phyloP scores from a whole-genome alignment of 257 asterid genomes.

The Lycium barbarum region DNA sequence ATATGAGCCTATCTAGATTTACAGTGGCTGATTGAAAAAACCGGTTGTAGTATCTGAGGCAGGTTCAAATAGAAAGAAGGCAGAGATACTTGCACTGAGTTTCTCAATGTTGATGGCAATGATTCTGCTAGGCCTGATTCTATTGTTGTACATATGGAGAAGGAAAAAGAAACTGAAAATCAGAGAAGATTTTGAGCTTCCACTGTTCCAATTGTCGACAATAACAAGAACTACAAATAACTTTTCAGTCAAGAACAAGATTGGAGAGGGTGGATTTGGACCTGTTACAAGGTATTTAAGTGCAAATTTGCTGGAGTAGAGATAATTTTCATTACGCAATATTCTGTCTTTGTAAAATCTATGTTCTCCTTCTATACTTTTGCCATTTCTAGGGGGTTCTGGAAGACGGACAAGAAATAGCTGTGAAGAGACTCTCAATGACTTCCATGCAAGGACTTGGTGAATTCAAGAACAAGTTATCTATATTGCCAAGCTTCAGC shows the following conservation, averaged over 20 bases:
- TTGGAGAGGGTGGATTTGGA: background rate
- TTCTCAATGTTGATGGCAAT: background rate
- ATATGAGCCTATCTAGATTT: background rate
- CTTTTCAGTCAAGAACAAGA: background rate
- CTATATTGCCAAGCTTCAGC: slow-evolving; percentile 44
- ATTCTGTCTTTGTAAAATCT: background rate
- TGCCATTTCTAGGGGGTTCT: slow-evolving; percentile 30
- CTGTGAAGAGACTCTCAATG: slow-evolving; percentile 48
- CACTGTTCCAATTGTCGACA: slow-evolving; percentile 33
- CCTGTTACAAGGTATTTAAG: slow-evolving; percentile 34
- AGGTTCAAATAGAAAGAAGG: background rate
- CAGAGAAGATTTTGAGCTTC: slow-evolving; percentile 33
- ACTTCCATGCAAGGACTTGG: slow-evolving; percentile 43
- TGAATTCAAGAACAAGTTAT: slow-evolving; percentile 45
- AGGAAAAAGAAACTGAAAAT: background rate
- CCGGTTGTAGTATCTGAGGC: background rate
- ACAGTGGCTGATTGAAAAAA: background rate
- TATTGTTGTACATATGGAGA: background rate
- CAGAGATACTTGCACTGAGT: background rate
- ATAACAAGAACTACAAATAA: slow-evolving; percentile 34
- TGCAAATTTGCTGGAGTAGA: background rate
- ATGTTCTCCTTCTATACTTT: background rate
- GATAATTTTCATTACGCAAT: background rate
- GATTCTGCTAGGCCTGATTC: background rate
- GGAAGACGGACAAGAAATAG: slow-evolving; percentile 39